Percentiles rank a stretch among this genome's conserved stretches.
Evolutionary conservation across 768 basidiomycete genomes (phyloP).

Genomic region (Suillus cothurnatus): DNA sequence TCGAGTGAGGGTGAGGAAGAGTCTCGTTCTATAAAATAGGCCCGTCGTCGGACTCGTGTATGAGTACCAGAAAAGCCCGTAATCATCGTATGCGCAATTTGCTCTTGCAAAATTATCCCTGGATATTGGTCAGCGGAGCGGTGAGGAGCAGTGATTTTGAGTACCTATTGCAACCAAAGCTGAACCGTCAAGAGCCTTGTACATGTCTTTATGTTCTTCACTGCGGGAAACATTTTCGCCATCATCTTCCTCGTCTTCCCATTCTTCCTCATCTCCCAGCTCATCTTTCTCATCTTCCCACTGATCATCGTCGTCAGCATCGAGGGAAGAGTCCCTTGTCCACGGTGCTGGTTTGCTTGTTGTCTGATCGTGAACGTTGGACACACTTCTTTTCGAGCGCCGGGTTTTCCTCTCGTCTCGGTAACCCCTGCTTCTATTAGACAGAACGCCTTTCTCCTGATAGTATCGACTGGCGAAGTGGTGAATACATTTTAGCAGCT

Average conservation of each 20-base stretch:
- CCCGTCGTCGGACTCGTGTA: neutral
- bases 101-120: slow-evolving; percentile 75
- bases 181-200: slow-evolving; percentile 71
- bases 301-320: slow-evolving; percentile 11
- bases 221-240: slow-evolving; percentile 10
- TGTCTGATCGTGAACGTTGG: slow-evolving; percentile 25
- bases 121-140: neutral
- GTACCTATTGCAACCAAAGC: slow-evolving; percentile 72
- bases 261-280: slow-evolving; percentile 19
- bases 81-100: slow-evolving; percentile 43
- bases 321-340: slow-evolving; percentile 8
- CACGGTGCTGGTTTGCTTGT: slow-evolving; percentile 2
- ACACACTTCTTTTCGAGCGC: slow-evolving; percentile 12
- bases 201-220: slow-evolving; percentile 57
- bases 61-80: neutral
- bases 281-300: slow-evolving; percentile 12
- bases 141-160: slow-evolving; percentile 16
- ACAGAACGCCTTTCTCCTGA: slow-evolving; percentile 58
- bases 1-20: neutral
- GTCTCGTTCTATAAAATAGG: slow-evolving; percentile 5
- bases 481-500: slow-evolving; percentile 54
- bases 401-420: slow-evolving; percentile 45
- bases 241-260: slow-evolving; percentile 18
- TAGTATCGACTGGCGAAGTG: slow-evolving; percentile 60
- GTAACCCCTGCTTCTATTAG: slow-evolving; percentile 49